Evolutionary conservation across 108 stramenopile species (phyloP).

Genomic region (Asterionellopsis glacialis): DNA sequence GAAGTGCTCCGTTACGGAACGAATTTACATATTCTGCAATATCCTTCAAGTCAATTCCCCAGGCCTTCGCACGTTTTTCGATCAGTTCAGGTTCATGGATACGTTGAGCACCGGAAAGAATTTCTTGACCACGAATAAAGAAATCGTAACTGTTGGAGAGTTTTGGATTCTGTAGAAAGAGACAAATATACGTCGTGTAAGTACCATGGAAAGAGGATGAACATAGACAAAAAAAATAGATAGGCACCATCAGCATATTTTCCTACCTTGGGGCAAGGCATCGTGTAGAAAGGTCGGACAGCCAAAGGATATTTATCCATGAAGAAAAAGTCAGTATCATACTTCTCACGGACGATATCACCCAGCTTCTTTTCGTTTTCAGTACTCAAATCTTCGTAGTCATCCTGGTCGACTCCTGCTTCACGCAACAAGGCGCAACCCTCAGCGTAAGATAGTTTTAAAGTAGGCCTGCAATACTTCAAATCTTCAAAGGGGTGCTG

Average conservation of each 20-base stretch:
- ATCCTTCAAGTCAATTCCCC: slow-evolving; percentile 84
- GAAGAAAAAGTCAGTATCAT: slow-evolving; percentile 98
- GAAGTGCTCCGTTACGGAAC: slow-evolving; percentile 95
- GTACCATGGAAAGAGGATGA: background rate
- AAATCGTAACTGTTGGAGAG: slow-evolving; percentile 97
- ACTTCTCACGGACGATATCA: slow-evolving; percentile 94
- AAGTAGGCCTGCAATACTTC: slow-evolving; percentile 85
- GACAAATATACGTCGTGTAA: background rate
- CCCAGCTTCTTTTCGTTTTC: slow-evolving; percentile 98
- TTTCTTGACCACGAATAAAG: slow-evolving; percentile 99
- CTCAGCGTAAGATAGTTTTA: slow-evolving; percentile 92
- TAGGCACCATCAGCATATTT: background rate
- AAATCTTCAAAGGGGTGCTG: slow-evolving; percentile 98
- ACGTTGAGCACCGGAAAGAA: slow-evolving; percentile 98
- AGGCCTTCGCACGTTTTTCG: slow-evolving; percentile 84
- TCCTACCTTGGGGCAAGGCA: slow-evolving; percentile 90
- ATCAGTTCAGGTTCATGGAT: slow-evolving; percentile 94
- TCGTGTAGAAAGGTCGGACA: slow-evolving; percentile 98
- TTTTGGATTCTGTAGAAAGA: slow-evolving; percentile 55
- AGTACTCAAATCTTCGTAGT: slow-evolving; percentile 94
- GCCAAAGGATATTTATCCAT: slow-evolving; percentile 99
- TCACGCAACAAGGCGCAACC: slow-evolving; percentile 84
- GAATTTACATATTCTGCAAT: slow-evolving; percentile 93
- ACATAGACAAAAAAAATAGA: background rate
- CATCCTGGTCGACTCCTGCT: slow-evolving; percentile 79